Evolutionary conservation across 2,329 filamentous ascomycete genomes (phyloP).

Genomic region (Eutypa lata): DNA sequence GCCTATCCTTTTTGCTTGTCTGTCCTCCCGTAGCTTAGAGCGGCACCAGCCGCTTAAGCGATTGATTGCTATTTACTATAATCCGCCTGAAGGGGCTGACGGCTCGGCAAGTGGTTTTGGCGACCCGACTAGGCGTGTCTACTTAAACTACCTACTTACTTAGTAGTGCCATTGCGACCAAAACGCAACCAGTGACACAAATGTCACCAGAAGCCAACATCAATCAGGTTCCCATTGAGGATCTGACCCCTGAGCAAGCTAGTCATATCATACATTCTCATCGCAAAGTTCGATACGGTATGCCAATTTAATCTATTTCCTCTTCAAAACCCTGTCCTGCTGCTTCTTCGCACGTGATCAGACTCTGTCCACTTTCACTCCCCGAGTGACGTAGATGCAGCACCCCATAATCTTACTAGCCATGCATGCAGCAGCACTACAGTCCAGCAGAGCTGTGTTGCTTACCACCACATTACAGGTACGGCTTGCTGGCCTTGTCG

Average conservation of each 20-base stretch:
- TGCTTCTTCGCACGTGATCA: neutral
- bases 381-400: slow-evolving; percentile 1
- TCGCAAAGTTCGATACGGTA: slow-evolving; percentile 67
- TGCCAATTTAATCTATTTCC: slow-evolving; percentile 23
- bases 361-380: neutral
- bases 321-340: neutral
- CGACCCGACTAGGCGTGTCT: neutral
- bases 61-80: too few relatives aligned
- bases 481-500: slow-evolving; percentile 66
- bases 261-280: slow-evolving; percentile 68
- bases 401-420: neutral
- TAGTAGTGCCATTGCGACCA: neutral
- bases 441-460: slow-evolving; percentile 2
- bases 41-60: too few relatives aligned
- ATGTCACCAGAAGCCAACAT: slow-evolving; percentile 29
- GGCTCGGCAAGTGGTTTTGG: neutral
- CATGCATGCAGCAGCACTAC: neutral
- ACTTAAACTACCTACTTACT: too few relatives aligned
- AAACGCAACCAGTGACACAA: slow-evolving; percentile 4
- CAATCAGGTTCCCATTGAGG: slow-evolving; percentile 45
- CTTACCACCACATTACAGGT: slow-evolving; percentile 35
- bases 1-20: too few relatives aligned
- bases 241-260: slow-evolving; percentile 62
- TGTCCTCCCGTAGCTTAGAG: too few relatives aligned
- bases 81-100: too few relatives aligned